Base-by-base conservation (phyloP, 2,329 filamentous ascomycete genomes). In the Endocalyx cinctus region DNA sequence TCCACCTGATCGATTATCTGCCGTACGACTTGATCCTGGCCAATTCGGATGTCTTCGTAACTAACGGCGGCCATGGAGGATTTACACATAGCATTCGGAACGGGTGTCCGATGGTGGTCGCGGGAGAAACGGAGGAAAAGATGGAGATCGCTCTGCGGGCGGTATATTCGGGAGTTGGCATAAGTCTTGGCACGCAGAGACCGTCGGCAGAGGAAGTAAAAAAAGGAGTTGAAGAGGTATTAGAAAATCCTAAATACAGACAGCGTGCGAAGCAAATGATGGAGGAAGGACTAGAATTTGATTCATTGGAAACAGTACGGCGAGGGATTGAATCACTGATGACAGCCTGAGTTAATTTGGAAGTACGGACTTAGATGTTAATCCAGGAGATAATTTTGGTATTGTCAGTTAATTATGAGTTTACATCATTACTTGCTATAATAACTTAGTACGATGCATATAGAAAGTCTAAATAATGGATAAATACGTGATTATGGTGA, bases 21-120 rank as follows among this genome's bases (percentile, higher is more conserved):
- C 59, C 67, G 4, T 73, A 72, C 39, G 66, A 74, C 36, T 50
- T 57, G 0, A 37, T 72, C 1, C 52, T 74, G 1, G 60, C 62
- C 2, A 39, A 69, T 45, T 55, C 57, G 19, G 66, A 62, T 50
- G 19, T 42, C 15, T 40, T 45, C 19, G 34, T 47, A 14, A 34
- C 31, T 17, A 47, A 45, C 17, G 42, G 34, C 7, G 45, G 40
- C 5, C 42, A 37, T 27, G 45, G 45, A n/a, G 31, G 27, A 13
- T 33, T 43, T 30, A 25, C 95, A n/a, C 42, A 43, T 23, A 36
- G 28, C 10, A 32, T 36, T 17, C 33, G 33, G 11, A 37, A 43
- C 16, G 45, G 34, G 16, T 38, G 45, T 10, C 45, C 45, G 5
- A 29, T 45, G 31, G 38, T 47, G 6, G 22, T 43, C 5, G 39